Conservation (phyloP, 2,329 filamentous ascomycete genomes). For the Fusarium musae region DNA sequence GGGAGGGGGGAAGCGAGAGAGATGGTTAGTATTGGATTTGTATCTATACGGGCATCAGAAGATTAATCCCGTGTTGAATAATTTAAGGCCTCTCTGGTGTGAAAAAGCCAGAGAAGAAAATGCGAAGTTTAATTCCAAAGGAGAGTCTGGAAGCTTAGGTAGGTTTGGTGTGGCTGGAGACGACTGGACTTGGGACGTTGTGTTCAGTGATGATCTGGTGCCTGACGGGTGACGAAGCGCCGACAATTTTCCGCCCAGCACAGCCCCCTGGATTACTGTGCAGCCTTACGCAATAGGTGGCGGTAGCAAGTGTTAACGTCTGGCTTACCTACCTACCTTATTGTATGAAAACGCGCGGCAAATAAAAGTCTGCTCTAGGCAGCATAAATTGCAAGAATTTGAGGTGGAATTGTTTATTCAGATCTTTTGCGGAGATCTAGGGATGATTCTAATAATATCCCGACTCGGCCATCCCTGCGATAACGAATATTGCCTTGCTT, state of each 20-base stretch:
- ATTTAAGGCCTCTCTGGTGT: conserved; percentile 20
- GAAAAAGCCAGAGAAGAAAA: conserved; percentile 24
- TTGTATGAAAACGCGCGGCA: conserved; percentile 28
- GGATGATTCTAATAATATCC: not conserved
- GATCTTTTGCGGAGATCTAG: not conserved
- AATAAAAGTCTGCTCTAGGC: conserved; percentile 19
- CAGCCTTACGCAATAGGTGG: conserved; percentile 43
- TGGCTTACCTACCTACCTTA: not conserved
- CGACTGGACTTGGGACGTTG: conserved; percentile 28
- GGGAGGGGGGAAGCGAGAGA: conserved; percentile 28
- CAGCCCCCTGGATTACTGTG: conserved; percentile 46
- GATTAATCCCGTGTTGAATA: conserved; percentile 16
- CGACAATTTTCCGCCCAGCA: conserved; percentile 51
- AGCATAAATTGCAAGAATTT: not conserved
- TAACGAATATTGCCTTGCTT: conserved; percentile 24
- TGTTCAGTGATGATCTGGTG: conserved; percentile 47
- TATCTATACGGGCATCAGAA: conserved; percentile 44
- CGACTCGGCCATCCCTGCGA: not conserved
- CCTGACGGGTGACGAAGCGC: conserved; percentile 50
- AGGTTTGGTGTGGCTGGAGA: conserved; percentile 46
- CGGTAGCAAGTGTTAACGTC: conserved; percentile 18
- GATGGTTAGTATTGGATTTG: conserved; percentile 25
- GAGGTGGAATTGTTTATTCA: not conserved
- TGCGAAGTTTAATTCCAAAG: conserved; percentile 40
- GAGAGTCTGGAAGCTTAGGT: conserved; percentile 36